Evolutionary conservation across 2,329 filamentous ascomycete species (phyloP).

Genomic region (Colletotrichum tropicale): DNA sequence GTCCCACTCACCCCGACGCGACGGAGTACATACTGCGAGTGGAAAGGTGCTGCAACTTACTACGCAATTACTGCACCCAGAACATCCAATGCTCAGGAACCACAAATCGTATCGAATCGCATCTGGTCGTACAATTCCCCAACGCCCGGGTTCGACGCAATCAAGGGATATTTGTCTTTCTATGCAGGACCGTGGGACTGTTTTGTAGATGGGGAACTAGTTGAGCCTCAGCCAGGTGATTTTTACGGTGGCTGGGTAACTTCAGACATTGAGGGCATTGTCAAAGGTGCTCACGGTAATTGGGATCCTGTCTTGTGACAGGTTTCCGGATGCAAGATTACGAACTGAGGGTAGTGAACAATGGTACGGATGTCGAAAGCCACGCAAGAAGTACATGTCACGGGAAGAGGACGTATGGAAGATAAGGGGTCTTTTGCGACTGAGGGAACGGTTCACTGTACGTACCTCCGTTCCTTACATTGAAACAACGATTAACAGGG

Average conservation of each 20-base stretch:
- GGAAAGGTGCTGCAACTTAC: constrained; percentile 66
- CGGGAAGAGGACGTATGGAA: neutral
- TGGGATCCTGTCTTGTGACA: constrained; percentile 37
- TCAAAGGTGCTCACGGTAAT: constrained; percentile 47
- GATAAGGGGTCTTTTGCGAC: neutral
- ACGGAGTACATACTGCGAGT: constrained; percentile 58
- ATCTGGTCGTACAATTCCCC: constrained; percentile 66
- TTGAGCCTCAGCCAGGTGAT: constrained; percentile 63
- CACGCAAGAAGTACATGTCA: neutral
- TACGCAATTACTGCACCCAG: constrained; percentile 51
- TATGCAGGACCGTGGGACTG: constrained; percentile 68
- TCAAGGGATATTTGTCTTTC: constrained; percentile 62
- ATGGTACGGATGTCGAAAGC: neutral
- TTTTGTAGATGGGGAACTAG: constrained; percentile 64
- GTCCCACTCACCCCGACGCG: constrained; percentile 50
- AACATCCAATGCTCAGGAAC: constrained; percentile 28
- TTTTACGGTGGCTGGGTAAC: constrained; percentile 71
- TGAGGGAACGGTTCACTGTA: neutral
- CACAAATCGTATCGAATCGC: constrained; percentile 48
- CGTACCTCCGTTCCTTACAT: neutral
- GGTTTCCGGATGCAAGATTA: neutral
- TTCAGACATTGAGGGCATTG: constrained; percentile 59
- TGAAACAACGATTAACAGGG: neutral
- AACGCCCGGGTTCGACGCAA: constrained; percentile 52
- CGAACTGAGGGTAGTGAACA: neutral